Base-by-base conservation (phyloP, 768 basidiomycete genomes). In the Mycena belliarum region DNA sequence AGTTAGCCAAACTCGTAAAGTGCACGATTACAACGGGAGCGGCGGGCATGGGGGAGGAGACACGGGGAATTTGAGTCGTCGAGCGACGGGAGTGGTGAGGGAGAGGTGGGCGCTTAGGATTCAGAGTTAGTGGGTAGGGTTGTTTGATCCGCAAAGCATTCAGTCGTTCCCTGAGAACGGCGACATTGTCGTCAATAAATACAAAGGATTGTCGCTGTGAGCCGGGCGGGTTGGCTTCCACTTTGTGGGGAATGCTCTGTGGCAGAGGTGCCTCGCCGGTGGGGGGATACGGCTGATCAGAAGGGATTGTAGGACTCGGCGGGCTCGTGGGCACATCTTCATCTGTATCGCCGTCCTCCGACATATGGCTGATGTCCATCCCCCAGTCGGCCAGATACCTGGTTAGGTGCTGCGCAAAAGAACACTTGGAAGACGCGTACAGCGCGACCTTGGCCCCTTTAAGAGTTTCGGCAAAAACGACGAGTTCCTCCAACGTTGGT, bases 301-400 rank as follows among this genome's bases (percentile, higher is more conserved):
- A 44, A 18, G 60, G 55, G 12, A 44, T 5, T 18, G 41, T 24
- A 38, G 68, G 51, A 54, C 55, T 63, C 15, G 59, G 52, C 5
- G 60, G 23, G 24, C 26, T 48, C 32, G 64, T 29, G 12, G 49
- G 21, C 49, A 63, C 68, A 50, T 66, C 61, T 9, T 66, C 69
- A 49, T 89, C 85, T 2, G 71, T 70, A 21, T 80, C 82, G 12
- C 79, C 77, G 49, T 87, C 85, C 2, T 82, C 76, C 9, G 87
- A 85, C 42, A 87, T 79, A 73, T 95, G 93, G 49, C 84, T 87
- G 41, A 98, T 87, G 66, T 96, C 93, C 87, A 98, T 83, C 14
- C 95, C 95, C 96, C 96, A 98, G 6, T 90, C 84, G 21, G 91
- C 91, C 56, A 99, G 80, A 72, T 96, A 97, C 64, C 89, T 90